phyloP scores from a whole-genome alignment of 2,329 filamentous ascomycete species.

The Fusarium duplospermum region DNA sequence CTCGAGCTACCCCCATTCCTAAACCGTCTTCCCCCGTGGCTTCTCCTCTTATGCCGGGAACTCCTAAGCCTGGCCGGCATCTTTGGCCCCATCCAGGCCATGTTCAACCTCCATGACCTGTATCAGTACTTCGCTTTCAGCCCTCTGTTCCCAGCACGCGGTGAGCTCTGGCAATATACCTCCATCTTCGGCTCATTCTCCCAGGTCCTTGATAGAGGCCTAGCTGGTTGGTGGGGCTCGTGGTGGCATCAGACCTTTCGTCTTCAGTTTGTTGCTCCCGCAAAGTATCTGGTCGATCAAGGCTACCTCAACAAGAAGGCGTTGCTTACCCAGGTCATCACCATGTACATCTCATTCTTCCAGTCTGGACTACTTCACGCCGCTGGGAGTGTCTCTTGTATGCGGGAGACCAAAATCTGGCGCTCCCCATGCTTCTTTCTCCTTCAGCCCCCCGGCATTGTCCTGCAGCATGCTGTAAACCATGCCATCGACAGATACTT shows the following conservation, averaged over 20 bases:
- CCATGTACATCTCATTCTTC: conserved; percentile 62
- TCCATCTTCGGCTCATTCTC: conserved; percentile 66
- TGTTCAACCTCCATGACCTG: conserved; percentile 71
- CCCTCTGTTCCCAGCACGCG: conserved; percentile 62
- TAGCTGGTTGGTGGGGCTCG: conserved; percentile 84
- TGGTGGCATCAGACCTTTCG: conserved; percentile 96
- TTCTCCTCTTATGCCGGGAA: conserved; percentile 68
- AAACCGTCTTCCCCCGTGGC: conserved; percentile 52
- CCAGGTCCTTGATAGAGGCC: conserved; percentile 73
- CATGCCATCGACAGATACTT: conserved; percentile 49
- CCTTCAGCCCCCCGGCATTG: conserved; percentile 73
- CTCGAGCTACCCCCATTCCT: conserved; percentile 56
- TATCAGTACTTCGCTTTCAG: conserved; percentile 62
- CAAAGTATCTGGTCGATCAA: conserved; percentile 57
- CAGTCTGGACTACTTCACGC: conserved; percentile 78
- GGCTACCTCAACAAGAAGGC: conserved; percentile 54
- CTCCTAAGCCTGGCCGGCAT: conserved; percentile 67
- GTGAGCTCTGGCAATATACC: conserved; percentile 65
- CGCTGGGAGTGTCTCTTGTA: conserved; percentile 73
- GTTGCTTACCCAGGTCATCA: conserved; percentile 35
- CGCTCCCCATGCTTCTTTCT: conserved; percentile 76
- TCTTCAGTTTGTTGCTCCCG: conserved; percentile 73
- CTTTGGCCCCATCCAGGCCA: conserved; percentile 68
- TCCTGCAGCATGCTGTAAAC: conserved; percentile 64
- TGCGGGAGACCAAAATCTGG: conserved; percentile 65